Base-by-base conservation (phyloP, 2,329 filamentous ascomycete genomes). In the Emmonsia crescens region DNA sequence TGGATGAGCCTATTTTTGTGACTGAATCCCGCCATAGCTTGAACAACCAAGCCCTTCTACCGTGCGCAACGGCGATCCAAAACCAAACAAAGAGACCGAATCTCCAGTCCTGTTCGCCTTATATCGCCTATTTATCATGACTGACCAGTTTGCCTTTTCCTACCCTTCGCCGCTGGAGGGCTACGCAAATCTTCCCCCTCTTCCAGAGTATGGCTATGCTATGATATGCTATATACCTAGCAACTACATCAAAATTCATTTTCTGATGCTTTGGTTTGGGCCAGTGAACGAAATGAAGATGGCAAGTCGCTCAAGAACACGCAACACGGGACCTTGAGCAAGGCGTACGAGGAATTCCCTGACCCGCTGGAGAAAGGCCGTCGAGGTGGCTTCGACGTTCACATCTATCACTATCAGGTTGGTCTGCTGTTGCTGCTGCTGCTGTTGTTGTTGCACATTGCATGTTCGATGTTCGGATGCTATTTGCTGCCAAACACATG, bases 381-480 rank as follows among this genome's bases (percentile, higher is more conserved):
- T 1, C 80, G 84, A 5, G 89, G 89, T 44, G 91, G 86, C 12
- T 96, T 96, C 66, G 91, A 96, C 71, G 76, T 95, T 19, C 91
- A 96, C 74, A 86, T 96, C 68, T 96, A 96, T 76, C 89, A 91
- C 74, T 83, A 86, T 65, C 83, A 86, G 66, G 76, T 78, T 62
- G 60, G 64, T 62, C 55, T 57, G 36, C 61, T 62, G 12, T 42
- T 63, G 59, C 61, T 60, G 60, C 42, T 21, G 61, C 31, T 59
- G 54, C 57, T 60, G 42, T 9, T 42, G 55, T n/a, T 16, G 19
- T n/a, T 55, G 27, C 21, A 27, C 29, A 16, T n/a, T 55, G 27
- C 21, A 27, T 38, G n/a, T 57, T 40, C 14, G 33, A 42, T 33
- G 49, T 21, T 36, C 16, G 48, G 48, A 51, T 51, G n/a, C 5